Base-by-base conservation (phyloP, 1,284 basidiomycete genomes). In the Mycosarcoma mackinlayi region DNA sequence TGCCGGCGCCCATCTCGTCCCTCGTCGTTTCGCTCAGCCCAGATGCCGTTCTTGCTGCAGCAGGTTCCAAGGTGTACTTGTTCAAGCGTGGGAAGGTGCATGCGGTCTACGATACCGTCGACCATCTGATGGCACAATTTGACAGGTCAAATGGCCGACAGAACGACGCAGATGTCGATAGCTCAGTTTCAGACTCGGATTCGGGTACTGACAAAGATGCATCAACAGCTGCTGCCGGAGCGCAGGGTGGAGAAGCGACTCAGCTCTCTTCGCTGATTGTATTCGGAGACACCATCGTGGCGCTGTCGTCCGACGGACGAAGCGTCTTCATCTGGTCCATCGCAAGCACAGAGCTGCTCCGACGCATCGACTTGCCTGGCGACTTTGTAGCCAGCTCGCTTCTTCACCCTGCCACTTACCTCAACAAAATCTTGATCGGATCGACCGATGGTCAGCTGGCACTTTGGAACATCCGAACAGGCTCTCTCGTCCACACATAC, bases 371-470 rank as follows among this genome's bases (percentile, higher is more conserved):
- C 16, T 54, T 78, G 2, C 66, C 57, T 8, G 28, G 23, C 6
- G 24, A 37, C 6, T 98, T 98, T 82, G 91, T 89, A 1, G 94
- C 95, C 9, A 91, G 89, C 10, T 87, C 86, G 18, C 84, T 97
- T 27, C 86, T 97, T 6, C 96, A 99, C 83, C 96, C 96, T 1
- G 90, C 93, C 1, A 98, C 96, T 4, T 98, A 98, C 83, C 84
- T 99, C 52, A 98, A 99, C 86, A 98, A 98, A 85, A 87, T 98
- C 1, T 86, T 98, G 1, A 88, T 98, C 9, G 90, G 90, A 1
- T 92, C 92, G 70, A 87, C 86, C 57, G 87, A 94, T 80, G 96
- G 96, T 10, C 85, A 86, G 50, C 84, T 98, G 75, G 91, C 95
- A 69, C 84, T 99, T n/a, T 98, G 93, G 93, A 99, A 98, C 83